phyloP scores from a whole-genome alignment of 2,329 filamentous ascomycete species.

The Ascochyta pisi region DNA sequence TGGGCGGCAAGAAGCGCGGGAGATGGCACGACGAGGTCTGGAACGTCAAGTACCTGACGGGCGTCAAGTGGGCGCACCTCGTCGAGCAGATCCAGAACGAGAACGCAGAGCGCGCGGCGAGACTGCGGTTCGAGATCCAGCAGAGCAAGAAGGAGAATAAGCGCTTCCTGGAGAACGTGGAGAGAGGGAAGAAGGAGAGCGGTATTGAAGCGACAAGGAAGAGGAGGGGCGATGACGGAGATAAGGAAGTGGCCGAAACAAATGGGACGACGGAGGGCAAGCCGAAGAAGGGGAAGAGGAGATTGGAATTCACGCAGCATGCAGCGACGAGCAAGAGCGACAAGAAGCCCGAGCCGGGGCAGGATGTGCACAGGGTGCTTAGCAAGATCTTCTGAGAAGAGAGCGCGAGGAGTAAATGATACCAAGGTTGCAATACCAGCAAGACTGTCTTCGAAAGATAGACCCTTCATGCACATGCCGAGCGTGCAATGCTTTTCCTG shows the following conservation, averaged over 20 bases:
- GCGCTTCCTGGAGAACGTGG: slow-evolving; percentile 79
- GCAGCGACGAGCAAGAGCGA: slow-evolving; percentile 54
- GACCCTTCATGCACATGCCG: background rate
- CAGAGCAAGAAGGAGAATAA: slow-evolving; percentile 81
- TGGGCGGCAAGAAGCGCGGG: slow-evolving; percentile 82
- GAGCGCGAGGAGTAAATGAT: slow-evolving; percentile 4
- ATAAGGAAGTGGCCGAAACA: slow-evolving; percentile 15
- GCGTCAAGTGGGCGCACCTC: slow-evolving; percentile 78
- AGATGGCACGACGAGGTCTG: slow-evolving; percentile 88
- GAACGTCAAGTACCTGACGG: slow-evolving; percentile 81
- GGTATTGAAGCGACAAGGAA: slow-evolving; percentile 64
- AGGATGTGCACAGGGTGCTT: slow-evolving; percentile 45
- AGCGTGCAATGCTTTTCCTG: background rate
- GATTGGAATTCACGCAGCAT: slow-evolving; percentile 71
- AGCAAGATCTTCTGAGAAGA: slow-evolving; percentile 45
- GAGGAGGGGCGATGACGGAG: slow-evolving; percentile 54
- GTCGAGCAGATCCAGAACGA: slow-evolving; percentile 82
- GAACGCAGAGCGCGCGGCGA: slow-evolving; percentile 77
- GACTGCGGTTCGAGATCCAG: slow-evolving; percentile 79
- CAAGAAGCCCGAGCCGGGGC: slow-evolving; percentile 41
- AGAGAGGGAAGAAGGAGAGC: slow-evolving; percentile 77
- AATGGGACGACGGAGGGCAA: slow-evolving; percentile 30
- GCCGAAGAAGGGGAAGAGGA: slow-evolving; percentile 35
- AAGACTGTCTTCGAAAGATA: background rate
- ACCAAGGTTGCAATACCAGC: slow-evolving; percentile 9